phyloP scores from a whole-genome alignment of 2,329 filamentous ascomycete species.

The Paradendryphiella salina region DNA sequence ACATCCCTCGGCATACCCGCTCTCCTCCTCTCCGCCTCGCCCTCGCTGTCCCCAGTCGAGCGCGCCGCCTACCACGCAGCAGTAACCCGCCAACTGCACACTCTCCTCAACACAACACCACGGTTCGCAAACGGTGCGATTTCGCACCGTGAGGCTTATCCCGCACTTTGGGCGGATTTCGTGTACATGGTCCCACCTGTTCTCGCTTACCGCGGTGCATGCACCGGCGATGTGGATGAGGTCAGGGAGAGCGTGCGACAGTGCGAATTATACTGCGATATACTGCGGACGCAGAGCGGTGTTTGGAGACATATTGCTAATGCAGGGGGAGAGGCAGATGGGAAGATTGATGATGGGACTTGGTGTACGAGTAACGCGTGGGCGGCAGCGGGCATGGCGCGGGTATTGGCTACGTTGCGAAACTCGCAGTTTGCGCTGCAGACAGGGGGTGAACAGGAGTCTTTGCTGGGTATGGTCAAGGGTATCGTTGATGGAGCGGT shows the following conservation, averaged over 20 bases:
- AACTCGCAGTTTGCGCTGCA: slow-evolving; percentile 30
- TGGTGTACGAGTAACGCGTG: slow-evolving; percentile 57
- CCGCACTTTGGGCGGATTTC: slow-evolving; percentile 56
- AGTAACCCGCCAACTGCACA: slow-evolving; percentile 48
- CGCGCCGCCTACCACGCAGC: not conserved
- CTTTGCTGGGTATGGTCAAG: slow-evolving; percentile 41
- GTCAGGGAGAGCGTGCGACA: slow-evolving; percentile 48
- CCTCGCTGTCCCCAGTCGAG: slow-evolving; percentile 41
- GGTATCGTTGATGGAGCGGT: slow-evolving; percentile 47
- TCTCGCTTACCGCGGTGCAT: slow-evolving; percentile 53
- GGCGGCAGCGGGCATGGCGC: slow-evolving; percentile 53
- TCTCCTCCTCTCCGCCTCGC: slow-evolving; percentile 48
- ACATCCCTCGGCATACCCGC: slow-evolving; percentile 53
- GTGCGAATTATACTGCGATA: slow-evolving; percentile 49
- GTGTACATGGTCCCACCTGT: slow-evolving; percentile 57
- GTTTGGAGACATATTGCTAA: slow-evolving; percentile 55
- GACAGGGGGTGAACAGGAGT: slow-evolving; percentile 23
- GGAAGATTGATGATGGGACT: slow-evolving; percentile 41
- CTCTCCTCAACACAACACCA: slow-evolving; percentile 48
- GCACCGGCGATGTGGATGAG: slow-evolving; percentile 40
- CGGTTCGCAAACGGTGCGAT: slow-evolving; percentile 54
- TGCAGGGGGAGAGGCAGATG: slow-evolving; percentile 6
- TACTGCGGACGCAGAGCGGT: slow-evolving; percentile 40
- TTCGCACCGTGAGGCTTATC: slow-evolving; percentile 50
- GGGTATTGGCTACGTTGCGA: slow-evolving; percentile 52